These are phyloP conservation scores for Hypoxylon sp. DNA, from an alignment of 2,329 filamentous ascomycete species.

Conservation along the genomic window DNA sequence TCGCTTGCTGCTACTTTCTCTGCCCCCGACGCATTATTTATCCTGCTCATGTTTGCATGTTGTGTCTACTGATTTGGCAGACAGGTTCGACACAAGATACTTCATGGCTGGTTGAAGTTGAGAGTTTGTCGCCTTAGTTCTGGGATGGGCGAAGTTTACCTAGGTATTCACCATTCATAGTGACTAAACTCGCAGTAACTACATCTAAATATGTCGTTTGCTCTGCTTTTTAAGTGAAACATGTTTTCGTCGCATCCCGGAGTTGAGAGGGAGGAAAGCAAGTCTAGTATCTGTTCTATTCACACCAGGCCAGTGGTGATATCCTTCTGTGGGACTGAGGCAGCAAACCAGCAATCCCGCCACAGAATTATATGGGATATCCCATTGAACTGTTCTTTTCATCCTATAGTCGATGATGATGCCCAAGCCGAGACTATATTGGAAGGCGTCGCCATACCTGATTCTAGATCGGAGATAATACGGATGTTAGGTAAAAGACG, in stretches of 20 bases:
- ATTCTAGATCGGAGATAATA: not conserved
- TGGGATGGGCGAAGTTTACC: not conserved
- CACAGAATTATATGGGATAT: not conserved
- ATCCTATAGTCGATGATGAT: not conserved
- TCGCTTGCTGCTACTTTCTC: not conserved
- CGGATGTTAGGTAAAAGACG: not conserved
- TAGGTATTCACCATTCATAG: not conserved
- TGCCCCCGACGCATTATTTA: too few relatives aligned
- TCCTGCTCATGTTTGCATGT: not conserved
- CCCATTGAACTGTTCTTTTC: not conserved
- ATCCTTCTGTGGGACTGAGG: conserved; percentile 2
- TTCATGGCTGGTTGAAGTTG: not conserved
- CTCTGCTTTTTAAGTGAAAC: not conserved
- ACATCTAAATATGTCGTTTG: not conserved
- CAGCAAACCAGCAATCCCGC: not conserved
- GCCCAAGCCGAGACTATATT: conserved; percentile 7
- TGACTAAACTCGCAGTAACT: not conserved
- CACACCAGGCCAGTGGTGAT: conserved; percentile 1
- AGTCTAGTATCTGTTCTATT: conserved; percentile 15
- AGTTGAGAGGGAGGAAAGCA: not conserved
- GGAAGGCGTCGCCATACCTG: not conserved
- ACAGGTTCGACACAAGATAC: not conserved
- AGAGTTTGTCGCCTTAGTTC: not conserved
- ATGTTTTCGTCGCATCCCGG: not conserved
- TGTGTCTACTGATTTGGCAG: not conserved